phyloP scores from a whole-genome alignment of 495 filamentous ascomycete species.

The Hyaloscypha variabilis region DNA sequence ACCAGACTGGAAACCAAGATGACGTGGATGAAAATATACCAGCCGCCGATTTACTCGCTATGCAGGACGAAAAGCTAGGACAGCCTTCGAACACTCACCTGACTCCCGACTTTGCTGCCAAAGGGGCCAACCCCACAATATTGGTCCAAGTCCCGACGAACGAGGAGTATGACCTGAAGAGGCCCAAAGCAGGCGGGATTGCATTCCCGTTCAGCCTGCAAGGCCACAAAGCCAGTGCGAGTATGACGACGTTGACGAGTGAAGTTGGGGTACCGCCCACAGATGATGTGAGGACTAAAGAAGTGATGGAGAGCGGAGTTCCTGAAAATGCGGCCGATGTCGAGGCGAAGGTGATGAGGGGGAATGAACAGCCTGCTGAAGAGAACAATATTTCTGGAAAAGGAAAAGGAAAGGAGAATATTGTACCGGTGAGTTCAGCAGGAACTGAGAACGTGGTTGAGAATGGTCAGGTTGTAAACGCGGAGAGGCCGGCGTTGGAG shows the following conservation, averaged over 20 bases:
- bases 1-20: conserved; percentile 32
- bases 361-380: neutral
- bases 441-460: conserved; percentile 10
- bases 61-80: conserved; percentile 13
- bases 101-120: conserved; percentile 13
- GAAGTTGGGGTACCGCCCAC: conserved; percentile 15
- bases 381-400: neutral
- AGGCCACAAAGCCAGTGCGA: conserved; percentile 51
- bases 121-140: conserved; percentile 5
- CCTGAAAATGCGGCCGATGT: conserved; percentile 2
- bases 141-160: conserved; percentile 24
- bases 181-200: conserved; percentile 49
- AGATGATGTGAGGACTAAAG: conserved; percentile 21
- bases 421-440: neutral
- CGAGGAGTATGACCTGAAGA: conserved; percentile 42
- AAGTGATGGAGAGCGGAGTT: conserved; percentile 18
- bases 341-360: conserved; percentile 2
- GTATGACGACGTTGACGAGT: conserved; percentile 51
- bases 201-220: conserved; percentile 54
- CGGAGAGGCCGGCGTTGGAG: conserved; percentile 26
- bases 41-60: conserved; percentile 35
- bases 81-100: neutral
- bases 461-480: conserved; percentile 23
- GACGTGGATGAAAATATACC: conserved; percentile 38
- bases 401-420: neutral